Evolutionary conservation across 345 rosid genomes (phyloP).

Genomic region (Psidium guajava): DNA sequence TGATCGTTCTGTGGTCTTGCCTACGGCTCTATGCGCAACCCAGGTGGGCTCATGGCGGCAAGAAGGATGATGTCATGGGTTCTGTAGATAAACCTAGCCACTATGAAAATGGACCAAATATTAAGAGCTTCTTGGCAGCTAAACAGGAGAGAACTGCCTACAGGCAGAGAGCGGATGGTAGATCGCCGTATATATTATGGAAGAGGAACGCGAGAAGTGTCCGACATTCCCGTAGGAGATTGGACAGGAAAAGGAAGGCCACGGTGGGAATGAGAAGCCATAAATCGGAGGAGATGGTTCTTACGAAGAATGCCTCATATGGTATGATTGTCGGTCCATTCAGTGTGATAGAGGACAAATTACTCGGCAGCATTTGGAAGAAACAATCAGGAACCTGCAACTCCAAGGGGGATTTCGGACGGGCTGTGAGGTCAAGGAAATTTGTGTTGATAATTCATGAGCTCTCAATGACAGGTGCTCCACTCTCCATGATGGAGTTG

Average conservation of each 20-base stretch:
- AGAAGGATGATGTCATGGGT: constrained; percentile 42
- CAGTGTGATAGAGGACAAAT: constrained; percentile 53
- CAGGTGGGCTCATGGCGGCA: constrained; percentile 74
- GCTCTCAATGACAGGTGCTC: constrained; percentile 94
- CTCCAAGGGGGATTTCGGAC: constrained; percentile 65
- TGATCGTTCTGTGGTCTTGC: constrained; percentile 81
- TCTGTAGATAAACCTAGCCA: constrained; percentile 30
- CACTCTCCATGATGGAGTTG: constrained; percentile 87
- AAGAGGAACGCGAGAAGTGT: neutral
- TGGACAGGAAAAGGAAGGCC: constrained; percentile 33
- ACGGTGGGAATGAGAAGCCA: constrained; percentile 6
- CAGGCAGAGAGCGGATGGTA: constrained; percentile 15
- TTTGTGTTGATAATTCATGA: constrained; percentile 81
- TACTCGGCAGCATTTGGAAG: constrained; percentile 73
- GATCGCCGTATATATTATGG: neutral
- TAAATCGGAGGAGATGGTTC: constrained; percentile 37
- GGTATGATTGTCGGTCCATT: constrained; percentile 77
- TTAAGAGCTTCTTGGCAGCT: constrained; percentile 10
- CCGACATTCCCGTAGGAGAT: constrained; percentile 7
- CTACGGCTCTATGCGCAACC: constrained; percentile 85
- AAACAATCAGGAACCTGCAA: constrained; percentile 77
- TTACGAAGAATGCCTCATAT: constrained; percentile 48
- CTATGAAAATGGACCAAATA: constrained; percentile 12
- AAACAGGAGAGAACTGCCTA: constrained; percentile 17
- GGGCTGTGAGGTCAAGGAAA: constrained; percentile 83